Percentiles rank a stretch among this genome's conserved stretches.
Evolutionary conservation across 179 eudicot genomes (phyloP).

Genomic region (Actinidia arguta): DNA sequence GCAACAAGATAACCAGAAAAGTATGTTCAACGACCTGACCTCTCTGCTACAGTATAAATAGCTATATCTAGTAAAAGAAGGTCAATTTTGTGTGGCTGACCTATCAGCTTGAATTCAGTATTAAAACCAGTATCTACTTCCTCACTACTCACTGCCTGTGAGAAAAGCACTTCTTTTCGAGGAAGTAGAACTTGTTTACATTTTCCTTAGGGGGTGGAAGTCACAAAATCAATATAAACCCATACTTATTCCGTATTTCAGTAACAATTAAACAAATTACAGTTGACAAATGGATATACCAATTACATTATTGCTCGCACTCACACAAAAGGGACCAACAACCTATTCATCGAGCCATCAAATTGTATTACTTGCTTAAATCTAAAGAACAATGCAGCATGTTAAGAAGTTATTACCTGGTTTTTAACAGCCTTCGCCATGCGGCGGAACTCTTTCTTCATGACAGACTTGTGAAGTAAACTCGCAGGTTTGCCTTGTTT

Average conservation of each 20-base stretch:
- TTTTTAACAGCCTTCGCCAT: slow-evolving; percentile 86
- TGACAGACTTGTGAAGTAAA: slow-evolving; percentile 69
- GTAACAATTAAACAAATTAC: not conserved
- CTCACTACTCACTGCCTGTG: not conserved
- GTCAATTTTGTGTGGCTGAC: not conserved
- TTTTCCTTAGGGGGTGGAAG: not conserved
- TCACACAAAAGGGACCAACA: not conserved
- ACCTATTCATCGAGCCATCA: not conserved
- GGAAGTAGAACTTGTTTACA: not conserved
- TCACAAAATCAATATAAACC: not conserved
- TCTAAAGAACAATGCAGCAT: not conserved
- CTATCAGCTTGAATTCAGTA: not conserved
- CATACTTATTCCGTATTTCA: not conserved
- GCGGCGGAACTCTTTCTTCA: slow-evolving; percentile 86
- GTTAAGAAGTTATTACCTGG: slow-evolving; percentile 59
- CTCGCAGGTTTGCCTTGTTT: slow-evolving; percentile 77
- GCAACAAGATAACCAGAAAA: not conserved
- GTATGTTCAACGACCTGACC: not conserved
- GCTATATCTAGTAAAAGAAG: not conserved
- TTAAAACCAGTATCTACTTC: not conserved
- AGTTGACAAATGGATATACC: not conserved
- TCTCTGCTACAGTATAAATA: not conserved
- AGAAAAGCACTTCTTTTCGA: not conserved
- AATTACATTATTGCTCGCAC: not conserved
- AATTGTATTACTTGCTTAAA: not conserved